phyloP scores from a whole-genome alignment of 495 filamentous ascomycete species.

The Chaetomium fimeti region DNA sequence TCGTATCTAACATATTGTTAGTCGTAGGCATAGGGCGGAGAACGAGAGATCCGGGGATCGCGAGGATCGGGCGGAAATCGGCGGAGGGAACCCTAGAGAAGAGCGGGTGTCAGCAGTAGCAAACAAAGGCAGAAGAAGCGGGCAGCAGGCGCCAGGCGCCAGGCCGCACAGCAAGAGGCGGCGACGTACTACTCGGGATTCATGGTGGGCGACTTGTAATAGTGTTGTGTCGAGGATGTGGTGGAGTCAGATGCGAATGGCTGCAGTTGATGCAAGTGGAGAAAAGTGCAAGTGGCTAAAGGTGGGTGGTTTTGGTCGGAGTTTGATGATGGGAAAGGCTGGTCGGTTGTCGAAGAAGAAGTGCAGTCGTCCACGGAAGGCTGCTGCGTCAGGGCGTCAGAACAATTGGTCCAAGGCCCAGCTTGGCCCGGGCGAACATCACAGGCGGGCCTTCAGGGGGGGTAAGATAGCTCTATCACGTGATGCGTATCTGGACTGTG shows the following conservation, averaged over 20 bases:
- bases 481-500: conserved; percentile 16
- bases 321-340: conserved; percentile 36
- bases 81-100: conserved; percentile 32
- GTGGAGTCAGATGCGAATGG: neutral
- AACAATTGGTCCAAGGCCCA: conserved; percentile 25
- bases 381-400: conserved; percentile 41
- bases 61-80: neutral
- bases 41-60: neutral
- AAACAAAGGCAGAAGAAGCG: conserved; percentile 17
- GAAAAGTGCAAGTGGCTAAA: conserved; percentile 16
- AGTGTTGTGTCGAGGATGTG: conserved; percentile 5
- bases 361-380: conserved; percentile 25
- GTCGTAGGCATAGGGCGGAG: conserved; percentile 19
- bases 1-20: conserved; percentile 74
- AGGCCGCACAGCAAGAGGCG: conserved; percentile 22
- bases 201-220: conserved; percentile 57
- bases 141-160: conserved; percentile 19
- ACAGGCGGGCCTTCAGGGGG: conserved; percentile 20
- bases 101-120: conserved; percentile 27
- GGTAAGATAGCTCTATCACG: conserved; percentile 8
- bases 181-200: conserved; percentile 89
- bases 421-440: conserved; percentile 21
- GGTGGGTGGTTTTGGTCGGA: neutral
- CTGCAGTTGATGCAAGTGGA: conserved; percentile 25
- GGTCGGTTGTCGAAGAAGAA: conserved; percentile 21